Conservation (phyloP, 2,329 filamentous ascomycete species). For the Epichloe typhina region DNA sequence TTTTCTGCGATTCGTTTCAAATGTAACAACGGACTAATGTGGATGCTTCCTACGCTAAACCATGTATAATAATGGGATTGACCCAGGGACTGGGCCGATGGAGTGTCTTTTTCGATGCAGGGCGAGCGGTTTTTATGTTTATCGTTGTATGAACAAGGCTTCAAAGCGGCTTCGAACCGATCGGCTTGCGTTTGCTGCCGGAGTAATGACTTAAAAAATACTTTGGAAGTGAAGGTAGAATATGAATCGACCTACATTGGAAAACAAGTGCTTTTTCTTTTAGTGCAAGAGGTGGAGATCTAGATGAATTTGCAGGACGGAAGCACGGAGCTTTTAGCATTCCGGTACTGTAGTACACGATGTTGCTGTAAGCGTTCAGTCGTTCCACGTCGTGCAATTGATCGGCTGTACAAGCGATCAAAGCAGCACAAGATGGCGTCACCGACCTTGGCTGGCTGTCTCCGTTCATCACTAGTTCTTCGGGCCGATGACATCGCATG, state of each 20-base stretch:
- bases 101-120: conserved; percentile 5
- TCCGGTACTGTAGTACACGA: conserved; percentile 25
- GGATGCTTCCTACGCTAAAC: conserved; percentile 3
- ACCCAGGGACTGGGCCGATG: neutral
- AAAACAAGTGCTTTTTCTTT: neutral
- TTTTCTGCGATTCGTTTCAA: neutral
- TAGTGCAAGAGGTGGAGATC: conserved; percentile 20
- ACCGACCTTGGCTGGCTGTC: conserved; percentile 18
- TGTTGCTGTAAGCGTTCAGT: conserved; percentile 23
- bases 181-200: conserved; percentile 3
- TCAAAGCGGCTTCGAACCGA: neutral
- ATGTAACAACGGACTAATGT: neutral
- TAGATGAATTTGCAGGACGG: conserved; percentile 24
- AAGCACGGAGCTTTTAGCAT: conserved; percentile 18
- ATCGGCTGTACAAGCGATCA: conserved; percentile 13
- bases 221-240: conserved; percentile 8
- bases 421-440: conserved; percentile 9
- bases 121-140: conserved; percentile 10
- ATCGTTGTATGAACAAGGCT: conserved; percentile 6
- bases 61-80: conserved; percentile 1
- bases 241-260: conserved; percentile 12
- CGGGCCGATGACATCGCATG: conserved; percentile 19
- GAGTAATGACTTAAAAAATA: conserved; percentile 6
- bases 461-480: conserved; percentile 13
- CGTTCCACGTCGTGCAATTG: conserved; percentile 18